These are phyloP conservation scores for Yamagishiella unicocca DNA, from an alignment of 139 green algal species.

Conservation along the genomic window DNA sequence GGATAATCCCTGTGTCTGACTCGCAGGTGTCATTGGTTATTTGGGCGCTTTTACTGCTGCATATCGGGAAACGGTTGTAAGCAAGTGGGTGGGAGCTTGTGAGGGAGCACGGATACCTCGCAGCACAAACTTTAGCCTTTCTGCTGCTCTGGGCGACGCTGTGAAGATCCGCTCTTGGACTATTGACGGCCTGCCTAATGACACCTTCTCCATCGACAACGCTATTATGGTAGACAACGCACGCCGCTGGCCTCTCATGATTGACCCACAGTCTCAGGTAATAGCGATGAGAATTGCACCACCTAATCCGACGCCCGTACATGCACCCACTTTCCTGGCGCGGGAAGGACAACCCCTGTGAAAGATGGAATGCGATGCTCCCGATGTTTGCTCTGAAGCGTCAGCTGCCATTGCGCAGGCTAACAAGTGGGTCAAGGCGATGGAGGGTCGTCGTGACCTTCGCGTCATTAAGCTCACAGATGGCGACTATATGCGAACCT, in stretches of 20 bases:
- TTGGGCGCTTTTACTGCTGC: slow-evolving; percentile 80
- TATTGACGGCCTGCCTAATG: slow-evolving; percentile 83
- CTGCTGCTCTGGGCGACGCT: slow-evolving; percentile 70
- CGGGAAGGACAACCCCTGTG: background rate
- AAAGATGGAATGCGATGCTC: background rate
- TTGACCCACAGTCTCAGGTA: slow-evolving; percentile 76
- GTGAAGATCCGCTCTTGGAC: slow-evolving; percentile 82
- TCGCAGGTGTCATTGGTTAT: slow-evolving; percentile 76
- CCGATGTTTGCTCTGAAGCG: background rate
- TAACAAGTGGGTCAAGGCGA: slow-evolving; percentile 87
- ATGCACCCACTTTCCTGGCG: no score
- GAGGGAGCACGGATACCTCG: slow-evolving; percentile 60
- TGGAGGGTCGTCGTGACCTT: slow-evolving; percentile 70
- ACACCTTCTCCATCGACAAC: slow-evolving; percentile 84
- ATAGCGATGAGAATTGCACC: no score
- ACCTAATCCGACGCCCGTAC: no score
- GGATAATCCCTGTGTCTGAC: background rate
- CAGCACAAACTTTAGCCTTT: slow-evolving; percentile 69
- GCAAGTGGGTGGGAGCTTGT: slow-evolving; percentile 64
- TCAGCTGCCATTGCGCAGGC: slow-evolving; percentile 66
- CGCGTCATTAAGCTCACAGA: slow-evolving; percentile 82
- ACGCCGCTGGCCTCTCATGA: slow-evolving; percentile 83
- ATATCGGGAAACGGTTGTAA: slow-evolving; percentile 69
- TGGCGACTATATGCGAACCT: slow-evolving; percentile 77
- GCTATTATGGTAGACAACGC: slow-evolving; percentile 79